A percentile compares a stretch with the other conserved stretches of the same genome.
These are phyloP conservation scores for Cyclanthera cordifolia DNA, from an alignment of 306 rosid species.

Conservation along the genomic window DNA sequence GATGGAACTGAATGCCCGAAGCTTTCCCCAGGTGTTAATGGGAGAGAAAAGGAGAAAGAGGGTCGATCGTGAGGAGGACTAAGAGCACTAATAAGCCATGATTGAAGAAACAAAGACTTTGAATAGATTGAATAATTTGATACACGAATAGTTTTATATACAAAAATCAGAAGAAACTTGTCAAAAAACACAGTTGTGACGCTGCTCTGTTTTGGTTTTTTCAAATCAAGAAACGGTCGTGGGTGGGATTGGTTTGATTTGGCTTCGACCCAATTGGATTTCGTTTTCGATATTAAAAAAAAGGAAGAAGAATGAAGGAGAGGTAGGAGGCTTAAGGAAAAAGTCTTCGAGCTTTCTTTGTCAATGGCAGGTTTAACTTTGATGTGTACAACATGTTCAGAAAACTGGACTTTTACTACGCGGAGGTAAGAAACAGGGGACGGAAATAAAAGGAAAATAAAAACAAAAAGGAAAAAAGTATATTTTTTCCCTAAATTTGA, in stretches of 20 bases:
- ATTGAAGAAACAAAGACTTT: slow-evolving; percentile 16
- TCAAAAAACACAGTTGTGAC: neutral
- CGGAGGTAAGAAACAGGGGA: neutral
- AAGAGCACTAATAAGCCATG: slow-evolving; percentile 45
- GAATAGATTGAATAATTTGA: neutral
- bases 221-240: neutral
- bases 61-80: slow-evolving; percentile 45
- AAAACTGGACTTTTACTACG: neutral
- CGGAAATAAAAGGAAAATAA: neutral
- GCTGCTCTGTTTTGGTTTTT: neutral
- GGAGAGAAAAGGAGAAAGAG: neutral
- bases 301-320: neutral
- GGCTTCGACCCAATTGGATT: neutral
- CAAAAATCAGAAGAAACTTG: neutral
- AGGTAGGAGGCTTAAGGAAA: neutral
- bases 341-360: neutral
- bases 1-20: neutral
- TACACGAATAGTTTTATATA: neutral
- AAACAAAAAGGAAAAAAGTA: too few species aligned
- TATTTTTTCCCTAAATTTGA: too few species aligned
- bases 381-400: neutral
- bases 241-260: neutral
- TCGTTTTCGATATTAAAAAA: neutral
- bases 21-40: too few species aligned
- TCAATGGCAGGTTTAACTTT: neutral